Base-by-base conservation (phyloP, 257 asterid species). In the Misopates orontium region DNA sequence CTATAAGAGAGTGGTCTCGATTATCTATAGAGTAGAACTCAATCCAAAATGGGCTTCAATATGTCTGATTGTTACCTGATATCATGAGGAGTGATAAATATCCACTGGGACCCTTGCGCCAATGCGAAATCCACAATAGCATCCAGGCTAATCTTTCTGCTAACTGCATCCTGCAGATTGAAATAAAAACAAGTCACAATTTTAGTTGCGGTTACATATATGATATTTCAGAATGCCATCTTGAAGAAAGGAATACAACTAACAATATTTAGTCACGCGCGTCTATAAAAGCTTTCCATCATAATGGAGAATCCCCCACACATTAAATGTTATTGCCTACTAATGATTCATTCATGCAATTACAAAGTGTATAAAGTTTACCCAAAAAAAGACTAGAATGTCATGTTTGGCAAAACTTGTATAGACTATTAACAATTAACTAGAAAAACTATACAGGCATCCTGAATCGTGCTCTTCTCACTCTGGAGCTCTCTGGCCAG, bases 141-240 rank as follows among this genome's bases (percentile, higher is more conserved):
- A 28, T 90, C 97, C 71, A 94, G 84, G 77, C 99, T 94, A 70
- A 94, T 94, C 82, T 94, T 94, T 73, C 97, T 80, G 87, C 99
- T 88, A 17, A 94, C 95, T 21, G 99, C 97, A 76, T 94, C 99
- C 98, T 92, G 88, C 31, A 65, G 56, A 60, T 41, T 52, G 11
- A 42, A 48, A 49, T 19, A 63, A 25, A 47, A 25, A 11, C 31
- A 39, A 28, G 36, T 2, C 36, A 28, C 7, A 28, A n/a, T 36
- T 59, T 10, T 16, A 10, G 64, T 36, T 39, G 65, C 1, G 42
- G 42, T 36, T 36, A 9, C 42, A 36, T 36, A 10, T 1, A 17
- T 13, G 23, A 24, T 3, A 64, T 32, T 51, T 51, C 4, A 60
- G 54, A 17, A 53, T 52, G 16, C 19, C 31, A n/a, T 36, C 4